Conservation (phyloP, 2,329 filamentous ascomycete genomes). For the Aspergillus neotritici region DNA sequence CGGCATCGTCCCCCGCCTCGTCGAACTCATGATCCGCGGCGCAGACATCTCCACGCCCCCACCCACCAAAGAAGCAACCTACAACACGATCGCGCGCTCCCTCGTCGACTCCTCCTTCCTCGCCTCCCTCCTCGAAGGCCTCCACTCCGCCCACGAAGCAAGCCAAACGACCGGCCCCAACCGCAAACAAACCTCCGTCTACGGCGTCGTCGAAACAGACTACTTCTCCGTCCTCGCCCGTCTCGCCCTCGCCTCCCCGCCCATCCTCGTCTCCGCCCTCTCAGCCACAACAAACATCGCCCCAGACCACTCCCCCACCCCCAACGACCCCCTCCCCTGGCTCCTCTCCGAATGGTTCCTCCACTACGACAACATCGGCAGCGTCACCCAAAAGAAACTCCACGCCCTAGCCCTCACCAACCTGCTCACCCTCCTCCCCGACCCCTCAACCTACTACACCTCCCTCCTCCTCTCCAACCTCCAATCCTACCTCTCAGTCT, state of each 20-base stretch:
- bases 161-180: conserved; percentile 79
- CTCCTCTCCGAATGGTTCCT: conserved; percentile 45
- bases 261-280: conserved; percentile 56
- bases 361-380: conserved; percentile 45
- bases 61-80: conserved; percentile 43
- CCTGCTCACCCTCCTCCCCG: conserved; percentile 36
- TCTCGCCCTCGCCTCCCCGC: conserved; percentile 66
- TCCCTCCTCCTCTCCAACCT: conserved; percentile 38
- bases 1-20: conserved; percentile 42
- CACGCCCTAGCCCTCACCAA: conserved; percentile 43
- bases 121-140: conserved; percentile 57
- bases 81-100: conserved; percentile 60
- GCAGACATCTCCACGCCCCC: conserved; percentile 58
- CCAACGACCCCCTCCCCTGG: conserved; percentile 38
- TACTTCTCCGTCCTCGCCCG: conserved; percentile 80
- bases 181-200: conserved; percentile 61
- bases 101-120: conserved; percentile 61
- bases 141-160: conserved; percentile 64
- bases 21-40: conserved; percentile 60
- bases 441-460: conserved; percentile 36
- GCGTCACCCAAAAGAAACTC: conserved; percentile 44
- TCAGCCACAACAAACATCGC: conserved; percentile 34
- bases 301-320: conserved; percentile 21
- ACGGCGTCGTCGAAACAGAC: conserved; percentile 71
- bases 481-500: conserved; percentile 43